Percentiles rank a stretch among this genome's conserved stretches.
Conservation (phyloP, 1,139 yeast genomes). For the Taiozyma onychis region DNA sequence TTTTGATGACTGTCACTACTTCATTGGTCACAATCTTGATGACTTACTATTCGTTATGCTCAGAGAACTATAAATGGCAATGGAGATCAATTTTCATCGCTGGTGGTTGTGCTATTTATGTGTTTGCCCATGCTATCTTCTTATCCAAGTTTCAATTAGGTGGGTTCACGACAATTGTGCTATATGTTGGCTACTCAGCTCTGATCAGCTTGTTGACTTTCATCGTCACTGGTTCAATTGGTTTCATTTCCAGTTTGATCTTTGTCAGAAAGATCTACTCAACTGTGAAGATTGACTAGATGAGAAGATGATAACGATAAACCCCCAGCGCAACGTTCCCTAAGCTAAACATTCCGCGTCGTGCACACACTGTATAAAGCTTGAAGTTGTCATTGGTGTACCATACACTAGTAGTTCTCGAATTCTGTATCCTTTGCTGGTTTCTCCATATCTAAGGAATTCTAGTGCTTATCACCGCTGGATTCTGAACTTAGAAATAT, state of each 20-base stretch:
- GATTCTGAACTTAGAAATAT: neutral
- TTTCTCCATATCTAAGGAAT: neutral
- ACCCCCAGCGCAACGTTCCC: neutral
- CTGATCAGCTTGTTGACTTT: slow-evolving; percentile 70
- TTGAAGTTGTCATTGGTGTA: neutral
- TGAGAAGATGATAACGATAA: neutral
- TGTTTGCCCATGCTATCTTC: slow-evolving; percentile 76
- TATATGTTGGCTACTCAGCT: slow-evolving; percentile 82
- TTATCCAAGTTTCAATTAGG: slow-evolving; percentile 66
- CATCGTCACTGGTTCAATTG: slow-evolving; percentile 83
- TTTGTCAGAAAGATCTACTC: slow-evolving; percentile 78
- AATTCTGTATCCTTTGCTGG: slow-evolving; percentile 35
- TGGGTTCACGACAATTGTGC: slow-evolving; percentile 69
- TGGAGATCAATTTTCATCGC: slow-evolving; percentile 90
- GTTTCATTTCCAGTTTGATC: slow-evolving; percentile 68
- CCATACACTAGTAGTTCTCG: slow-evolving; percentile 33
- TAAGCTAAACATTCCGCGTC: neutral
- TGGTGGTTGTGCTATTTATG: slow-evolving; percentile 84
- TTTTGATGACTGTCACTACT: slow-evolving; percentile 78
- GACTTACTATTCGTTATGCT: slow-evolving; percentile 78
- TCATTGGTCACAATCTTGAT: slow-evolving; percentile 74
- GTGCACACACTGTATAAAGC: neutral
- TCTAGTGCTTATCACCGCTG: neutral
- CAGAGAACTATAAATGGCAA: slow-evolving; percentile 96
- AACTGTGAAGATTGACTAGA: slow-evolving; percentile 78